Evolutionary conservation across 2,329 filamentous ascomycete species (phyloP).

Genomic region (Chaetomiaceae sp.): DNA sequence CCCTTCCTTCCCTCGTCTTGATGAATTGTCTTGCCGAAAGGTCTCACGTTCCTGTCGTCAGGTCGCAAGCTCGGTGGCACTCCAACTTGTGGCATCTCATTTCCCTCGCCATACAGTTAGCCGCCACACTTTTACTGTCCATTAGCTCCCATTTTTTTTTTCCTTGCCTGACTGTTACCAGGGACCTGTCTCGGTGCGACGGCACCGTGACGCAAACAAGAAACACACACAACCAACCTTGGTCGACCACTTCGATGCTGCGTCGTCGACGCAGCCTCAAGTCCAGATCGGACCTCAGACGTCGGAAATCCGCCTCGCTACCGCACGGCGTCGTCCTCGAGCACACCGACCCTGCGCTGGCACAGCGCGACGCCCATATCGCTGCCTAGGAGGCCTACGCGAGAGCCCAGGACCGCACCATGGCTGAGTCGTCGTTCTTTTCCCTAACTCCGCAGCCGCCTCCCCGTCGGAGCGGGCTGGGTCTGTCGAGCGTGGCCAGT

Average conservation of each 20-base stretch:
- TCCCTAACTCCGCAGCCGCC: conserved; percentile 27
- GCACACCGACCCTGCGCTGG: conserved; percentile 44
- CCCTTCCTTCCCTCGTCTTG: too few relatives aligned
- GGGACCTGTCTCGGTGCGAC: conserved; percentile 8
- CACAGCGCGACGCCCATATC: conserved; percentile 55
- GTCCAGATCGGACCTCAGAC: conserved; percentile 40
- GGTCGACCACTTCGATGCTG: conserved; percentile 37
- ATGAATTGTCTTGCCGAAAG: too few relatives aligned
- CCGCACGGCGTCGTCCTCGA: conserved; percentile 43
- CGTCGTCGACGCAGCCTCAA: conserved; percentile 46
- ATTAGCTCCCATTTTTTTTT: conserved; percentile 4
- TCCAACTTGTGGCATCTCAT: conserved; percentile 3
- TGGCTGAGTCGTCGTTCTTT: conserved; percentile 33
- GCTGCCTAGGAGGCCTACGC: conserved; percentile 59
- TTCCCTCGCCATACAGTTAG: conserved; percentile 19
- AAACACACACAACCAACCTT: too few relatives aligned
- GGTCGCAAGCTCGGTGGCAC: conserved; percentile 2
- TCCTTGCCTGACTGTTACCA: conserved; percentile 3
- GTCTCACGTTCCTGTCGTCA: neutral
- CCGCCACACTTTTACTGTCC: conserved; percentile 19
- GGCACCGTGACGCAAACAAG: neutral
- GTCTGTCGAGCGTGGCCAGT: conserved; percentile 2
- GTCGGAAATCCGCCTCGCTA: conserved; percentile 51
- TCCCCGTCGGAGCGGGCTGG: conserved; percentile 15
- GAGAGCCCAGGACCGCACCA: conserved; percentile 42